phyloP scores from a whole-genome alignment of 2,329 filamentous ascomycete species.

The Clarireedia hainanense region DNA sequence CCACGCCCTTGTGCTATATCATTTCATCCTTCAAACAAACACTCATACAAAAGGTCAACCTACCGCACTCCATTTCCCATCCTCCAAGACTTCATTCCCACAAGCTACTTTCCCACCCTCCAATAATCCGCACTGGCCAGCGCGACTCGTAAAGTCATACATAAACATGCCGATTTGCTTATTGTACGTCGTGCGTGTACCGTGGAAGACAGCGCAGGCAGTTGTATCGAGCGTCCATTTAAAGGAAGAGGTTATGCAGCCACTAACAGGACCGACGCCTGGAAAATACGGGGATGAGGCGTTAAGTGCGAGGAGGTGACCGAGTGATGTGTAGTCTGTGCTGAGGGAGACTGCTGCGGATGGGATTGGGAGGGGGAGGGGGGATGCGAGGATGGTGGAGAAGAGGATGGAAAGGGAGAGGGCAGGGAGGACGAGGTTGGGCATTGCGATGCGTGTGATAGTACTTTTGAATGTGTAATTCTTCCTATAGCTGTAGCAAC shows the following conservation, averaged over 20 bases:
- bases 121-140: background rate
- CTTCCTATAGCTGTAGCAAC: background rate
- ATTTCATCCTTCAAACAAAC: too few relatives aligned
- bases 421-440: background rate
- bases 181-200: background rate
- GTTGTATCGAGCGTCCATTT: background rate
- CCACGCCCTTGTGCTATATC: too few relatives aligned
- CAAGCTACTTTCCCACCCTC: conserved; percentile 1
- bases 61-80: conserved; percentile 1
- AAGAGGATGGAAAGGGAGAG: background rate
- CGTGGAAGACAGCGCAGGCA: background rate
- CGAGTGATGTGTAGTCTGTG: background rate
- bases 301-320: background rate
- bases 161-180: background rate
- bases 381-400: background rate
- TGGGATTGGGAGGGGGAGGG: background rate
- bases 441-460: background rate
- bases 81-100: background rate
- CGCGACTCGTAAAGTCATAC: background rate
- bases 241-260: conserved; percentile 2
- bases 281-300: background rate
- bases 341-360: background rate
- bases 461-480: background rate
- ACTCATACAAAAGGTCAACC: background rate
- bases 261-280: background rate